Conservation (phyloP, 2,329 filamentous ascomycete species). For the Cucurbitaria berberidis region DNA sequence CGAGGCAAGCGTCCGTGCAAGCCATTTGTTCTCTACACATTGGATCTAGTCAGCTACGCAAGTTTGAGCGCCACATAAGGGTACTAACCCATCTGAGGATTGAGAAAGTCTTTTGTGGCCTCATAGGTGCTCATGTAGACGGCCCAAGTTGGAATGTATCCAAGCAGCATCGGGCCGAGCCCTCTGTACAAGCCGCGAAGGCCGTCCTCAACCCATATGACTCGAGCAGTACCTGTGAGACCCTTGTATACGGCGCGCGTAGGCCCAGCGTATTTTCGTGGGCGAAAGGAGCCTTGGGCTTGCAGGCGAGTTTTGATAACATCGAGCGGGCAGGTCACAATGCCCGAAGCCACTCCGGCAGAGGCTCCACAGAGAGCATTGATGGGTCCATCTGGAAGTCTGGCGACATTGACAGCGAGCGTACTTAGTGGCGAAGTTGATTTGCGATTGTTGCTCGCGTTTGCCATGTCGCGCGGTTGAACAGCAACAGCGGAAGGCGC, state of each 20-base stretch:
- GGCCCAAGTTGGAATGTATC: conserved; percentile 96
- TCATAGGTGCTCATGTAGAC: conserved; percentile 98
- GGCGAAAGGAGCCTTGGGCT: conserved; percentile 83
- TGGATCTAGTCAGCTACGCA: conserved; percentile 16
- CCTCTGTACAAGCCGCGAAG: conserved; percentile 91
- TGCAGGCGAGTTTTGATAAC: conserved; percentile 99
- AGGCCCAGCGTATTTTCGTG: conserved; percentile 57
- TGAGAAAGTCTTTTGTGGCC: conserved; percentile 77
- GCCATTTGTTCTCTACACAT: conserved; percentile 68
- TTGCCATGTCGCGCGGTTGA: conserved; percentile 25
- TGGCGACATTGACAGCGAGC: conserved; percentile 51
- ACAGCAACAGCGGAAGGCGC: conserved; percentile 32
- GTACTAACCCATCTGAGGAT: conserved; percentile 62
- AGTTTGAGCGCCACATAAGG: not conserved
- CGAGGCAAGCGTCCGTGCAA: conserved; percentile 87
- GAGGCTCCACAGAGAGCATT: conserved; percentile 86
- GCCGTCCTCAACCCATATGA: conserved; percentile 89
- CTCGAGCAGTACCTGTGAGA: conserved; percentile 80
- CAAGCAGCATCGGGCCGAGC: conserved; percentile 89
- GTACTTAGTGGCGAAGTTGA: conserved; percentile 36
- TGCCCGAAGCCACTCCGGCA: conserved; percentile 88
- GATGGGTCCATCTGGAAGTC: conserved; percentile 64
- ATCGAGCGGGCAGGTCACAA: conserved; percentile 95
- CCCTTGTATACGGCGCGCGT: conserved; percentile 75
- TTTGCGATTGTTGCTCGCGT: conserved; percentile 17